Conservation (phyloP, 2,329 filamentous ascomycete genomes). For the Ascochyta koolunga region DNA sequence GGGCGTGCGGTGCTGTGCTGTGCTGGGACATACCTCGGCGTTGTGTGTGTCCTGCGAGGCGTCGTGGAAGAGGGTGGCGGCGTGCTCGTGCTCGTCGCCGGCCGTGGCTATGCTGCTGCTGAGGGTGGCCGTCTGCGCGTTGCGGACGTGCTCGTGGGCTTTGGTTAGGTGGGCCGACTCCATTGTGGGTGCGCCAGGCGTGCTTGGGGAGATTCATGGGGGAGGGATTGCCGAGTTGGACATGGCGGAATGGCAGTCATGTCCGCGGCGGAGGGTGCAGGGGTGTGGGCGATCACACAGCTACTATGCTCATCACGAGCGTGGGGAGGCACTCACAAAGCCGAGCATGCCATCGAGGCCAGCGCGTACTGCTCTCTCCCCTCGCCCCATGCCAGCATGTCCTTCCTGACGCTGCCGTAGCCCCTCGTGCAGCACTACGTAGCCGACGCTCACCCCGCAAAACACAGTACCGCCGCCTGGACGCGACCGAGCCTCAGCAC, state of each 20-base stretch:
- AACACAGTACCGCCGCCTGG: too few relatives aligned
- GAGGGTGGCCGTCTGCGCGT: constrained; percentile 75
- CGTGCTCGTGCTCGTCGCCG: constrained; percentile 84
- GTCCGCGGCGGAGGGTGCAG: not conserved
- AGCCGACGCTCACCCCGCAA: constrained; percentile 3
- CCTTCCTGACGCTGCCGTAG: not conserved
- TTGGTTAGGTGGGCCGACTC: constrained; percentile 72
- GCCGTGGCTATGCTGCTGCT: constrained; percentile 77
- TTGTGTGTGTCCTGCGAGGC: constrained; percentile 76
- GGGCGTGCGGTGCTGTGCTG: too few relatives aligned
- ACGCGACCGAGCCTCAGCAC: too few relatives aligned
- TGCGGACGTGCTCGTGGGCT: constrained; percentile 88
- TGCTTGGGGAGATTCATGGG: constrained; percentile 12
- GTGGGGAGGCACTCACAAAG: constrained; percentile 7
- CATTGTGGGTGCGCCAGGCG: constrained; percentile 55
- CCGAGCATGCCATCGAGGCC: not conserved
- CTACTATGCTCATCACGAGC: constrained; percentile 8
- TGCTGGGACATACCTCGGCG: constrained; percentile 54
- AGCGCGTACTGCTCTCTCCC: too few relatives aligned
- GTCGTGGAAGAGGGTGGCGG: constrained; percentile 85
- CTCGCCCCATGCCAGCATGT: too few relatives aligned
- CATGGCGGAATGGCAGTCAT: not conserved
- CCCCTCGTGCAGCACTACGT: constrained; percentile 1
- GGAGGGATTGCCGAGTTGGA: not conserved
- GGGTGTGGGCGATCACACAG: constrained; percentile 6